Conservation (phyloP, 345 rosid genomes). For the Salix suchowensis region DNA sequence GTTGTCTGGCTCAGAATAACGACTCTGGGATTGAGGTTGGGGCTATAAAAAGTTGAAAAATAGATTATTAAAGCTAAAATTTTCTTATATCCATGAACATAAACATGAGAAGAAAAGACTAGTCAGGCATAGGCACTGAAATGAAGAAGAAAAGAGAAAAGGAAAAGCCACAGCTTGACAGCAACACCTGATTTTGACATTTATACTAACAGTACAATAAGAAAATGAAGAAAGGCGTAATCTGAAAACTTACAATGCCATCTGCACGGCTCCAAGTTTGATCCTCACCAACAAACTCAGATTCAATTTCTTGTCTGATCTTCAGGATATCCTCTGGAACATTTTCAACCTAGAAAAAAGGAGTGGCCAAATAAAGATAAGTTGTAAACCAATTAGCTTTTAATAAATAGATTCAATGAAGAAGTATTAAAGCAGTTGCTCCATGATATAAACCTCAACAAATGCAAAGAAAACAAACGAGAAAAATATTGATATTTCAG, state of each 20-base stretch:
- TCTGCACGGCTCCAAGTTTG: slow-evolving; percentile 58
- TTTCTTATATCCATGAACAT: neutral
- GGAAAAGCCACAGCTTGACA: neutral
- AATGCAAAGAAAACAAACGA: too few relatives aligned
- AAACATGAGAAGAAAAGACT: neutral
- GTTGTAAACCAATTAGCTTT: neutral
- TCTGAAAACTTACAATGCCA: slow-evolving; percentile 39
- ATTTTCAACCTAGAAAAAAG: slow-evolving; percentile 34
- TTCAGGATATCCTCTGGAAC: slow-evolving; percentile 57
- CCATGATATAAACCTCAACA: neutral
- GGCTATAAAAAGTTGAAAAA: slow-evolving; percentile 26
- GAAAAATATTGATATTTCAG: too few relatives aligned
- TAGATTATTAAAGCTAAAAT: neutral
- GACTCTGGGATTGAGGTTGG: slow-evolving; percentile 43
- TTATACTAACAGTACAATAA: neutral
- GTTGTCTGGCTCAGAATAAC: slow-evolving; percentile 69
- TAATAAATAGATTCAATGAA: neutral
- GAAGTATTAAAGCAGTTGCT: neutral
- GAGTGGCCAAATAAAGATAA: neutral
- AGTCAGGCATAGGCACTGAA: neutral
- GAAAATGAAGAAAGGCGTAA: neutral
- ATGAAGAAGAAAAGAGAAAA: neutral
- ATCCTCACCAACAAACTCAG: slow-evolving; percentile 65
- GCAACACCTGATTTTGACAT: neutral
- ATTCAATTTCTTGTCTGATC: slow-evolving; percentile 48